Evolutionary conservation across 2,329 filamentous ascomycete species (phyloP), one percentile per base, ranked within the genome.

Genomic region (Penicillium capsulatum): DNA sequence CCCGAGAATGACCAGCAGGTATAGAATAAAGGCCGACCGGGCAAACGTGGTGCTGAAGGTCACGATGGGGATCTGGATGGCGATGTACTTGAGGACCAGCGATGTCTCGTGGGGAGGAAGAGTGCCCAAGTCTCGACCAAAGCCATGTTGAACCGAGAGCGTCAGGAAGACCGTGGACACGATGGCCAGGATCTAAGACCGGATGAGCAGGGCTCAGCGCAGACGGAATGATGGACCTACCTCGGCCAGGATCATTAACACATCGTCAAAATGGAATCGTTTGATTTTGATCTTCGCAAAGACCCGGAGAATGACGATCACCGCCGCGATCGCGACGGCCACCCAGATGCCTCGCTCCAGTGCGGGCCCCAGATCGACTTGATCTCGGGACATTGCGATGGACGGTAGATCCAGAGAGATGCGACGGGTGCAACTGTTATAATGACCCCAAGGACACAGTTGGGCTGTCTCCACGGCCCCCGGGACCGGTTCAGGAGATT

Each of bases 31-130:
- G 2, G 57, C 50, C 2, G 39, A 47, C 9, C 58, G 57, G n/a
- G 58, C 58, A 20, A 57, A 45, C 2, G 54, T 54, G 6, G 57
- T 60, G 36, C 58, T 59, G 22, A 60, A 42, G 5, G 57, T 61
- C 15, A 60, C 47, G n/a, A 59, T 35, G 0, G 56, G 54, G 3
- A 60, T 40, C 27, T 60, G 50, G 20, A 61, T 54, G 7, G 56
- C 49, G 34, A 57, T 56, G 17, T 51, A 46, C 30, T 58, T 60
- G 38, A 61, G 35, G 7, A 61, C 54, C 3, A 47, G 17, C 28
- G 42, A 13, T 14, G 34, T 38, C 15, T 58, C 44, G 2, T 40
- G 3, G 4, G 17, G 6, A 3, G 38, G 13, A 10, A 57, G 31
- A 1, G 28, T 38, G 3, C 16, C 17, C 6, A 61, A 42, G 27